Base-by-base conservation (phyloP, 345 rosid genomes). In the Melastoma malabathricum region DNA sequence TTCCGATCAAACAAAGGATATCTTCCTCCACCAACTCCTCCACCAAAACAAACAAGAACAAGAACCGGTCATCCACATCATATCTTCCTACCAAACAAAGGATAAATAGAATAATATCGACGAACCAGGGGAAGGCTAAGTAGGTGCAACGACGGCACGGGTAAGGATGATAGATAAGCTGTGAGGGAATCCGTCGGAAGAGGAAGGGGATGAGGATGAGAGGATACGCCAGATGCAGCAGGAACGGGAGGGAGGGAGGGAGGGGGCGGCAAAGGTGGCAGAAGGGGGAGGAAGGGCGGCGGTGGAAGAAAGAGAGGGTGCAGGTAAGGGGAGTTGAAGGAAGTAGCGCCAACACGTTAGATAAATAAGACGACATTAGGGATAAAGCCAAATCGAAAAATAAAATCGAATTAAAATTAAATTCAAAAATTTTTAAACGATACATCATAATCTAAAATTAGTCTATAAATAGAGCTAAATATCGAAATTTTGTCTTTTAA, bases 61-160 rank as follows among this genome's bases (percentile, higher is more conserved):
- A 44, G 10, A 56, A 55, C 25, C 22, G 15, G 16, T 22, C 4
- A 22, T 31, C 41, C 20, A 51, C 23, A 27, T 31, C 12, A 47
- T 16, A 47, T 18, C 50, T 47, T 46, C 22, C 22, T 13, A 2
- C 38, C 38, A 5, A 9, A 31, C 38, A 31, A 5, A 31, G 38
- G 38, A 31, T 31, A 31, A 31, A 31, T 1, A 31, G 38, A 5
- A 31, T 9, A 31, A 31, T 1, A 31, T 5, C 9, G 38, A 7
- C 38, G 38, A 31, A 89, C 95, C 89, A 15, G 80, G 75, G 64
- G 82, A 78, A 22, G 25, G 25, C 18, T 57, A 80, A 18, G 81
- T 63, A 1, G 76, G 80, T 19, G 86, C 72, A 41, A 90, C 87
- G 47, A 81, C 67, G 58, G 97, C 94, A 45, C 75, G 82, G 3